phyloP scores from a whole-genome alignment of 176 grass and related monocot genomes.

The Oryza glumipatula region DNA sequence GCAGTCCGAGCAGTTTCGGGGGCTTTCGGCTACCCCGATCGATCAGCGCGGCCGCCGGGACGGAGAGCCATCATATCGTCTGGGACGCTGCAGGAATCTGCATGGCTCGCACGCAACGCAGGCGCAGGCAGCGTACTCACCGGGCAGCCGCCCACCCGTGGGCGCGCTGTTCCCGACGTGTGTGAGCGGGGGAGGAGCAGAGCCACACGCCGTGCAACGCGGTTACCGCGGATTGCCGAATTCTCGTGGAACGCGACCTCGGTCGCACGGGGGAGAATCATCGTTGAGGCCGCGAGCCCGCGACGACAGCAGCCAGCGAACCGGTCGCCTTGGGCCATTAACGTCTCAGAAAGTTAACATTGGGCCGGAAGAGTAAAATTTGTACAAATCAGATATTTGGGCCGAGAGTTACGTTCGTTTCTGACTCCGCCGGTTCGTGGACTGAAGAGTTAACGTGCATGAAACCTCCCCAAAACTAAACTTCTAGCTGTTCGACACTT shows the following conservation, averaged over 20 bases:
- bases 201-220: not conserved
- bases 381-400: not conserved
- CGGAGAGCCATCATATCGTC: not conserved
- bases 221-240: not conserved
- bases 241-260: too few relatives aligned
- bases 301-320: too few relatives aligned
- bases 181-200: too few relatives aligned
- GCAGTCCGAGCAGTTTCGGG: not conserved
- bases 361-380: not conserved
- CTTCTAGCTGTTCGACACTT: not conserved
- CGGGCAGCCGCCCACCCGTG: not conserved
- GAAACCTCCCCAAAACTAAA: not conserved
- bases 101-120: not conserved
- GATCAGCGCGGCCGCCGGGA: not conserved
- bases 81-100: not conserved
- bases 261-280: too few relatives aligned
- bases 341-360: not conserved
- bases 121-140: not conserved
- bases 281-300: not conserved
- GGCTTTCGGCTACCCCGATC: too few relatives aligned
- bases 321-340: not conserved
- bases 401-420: not conserved
- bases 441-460: not conserved
- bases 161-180: too few relatives aligned
- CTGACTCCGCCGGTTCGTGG: not conserved